A percentile compares a stretch with the other conserved stretches of the same genome.
These are phyloP conservation scores for Lasiosphaeriaceae sp. DNA, from an alignment of 495 filamentous ascomycete species.

Conservation along the genomic window DNA sequence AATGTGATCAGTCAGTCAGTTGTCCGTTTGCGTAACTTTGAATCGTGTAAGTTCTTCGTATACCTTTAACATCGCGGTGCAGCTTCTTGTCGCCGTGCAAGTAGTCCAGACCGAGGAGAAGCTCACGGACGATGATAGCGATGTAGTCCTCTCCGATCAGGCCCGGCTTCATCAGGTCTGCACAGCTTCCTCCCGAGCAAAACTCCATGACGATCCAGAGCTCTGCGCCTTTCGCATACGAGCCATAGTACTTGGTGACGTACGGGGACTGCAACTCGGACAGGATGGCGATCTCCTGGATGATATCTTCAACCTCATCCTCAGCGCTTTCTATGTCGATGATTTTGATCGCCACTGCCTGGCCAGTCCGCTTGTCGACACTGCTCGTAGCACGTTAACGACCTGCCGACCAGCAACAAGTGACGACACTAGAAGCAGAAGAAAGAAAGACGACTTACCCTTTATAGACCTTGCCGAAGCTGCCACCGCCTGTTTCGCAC, in stretches of 20 bases:
- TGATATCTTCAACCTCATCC: slow-evolving; percentile 98
- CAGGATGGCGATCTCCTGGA: slow-evolving; percentile 94
- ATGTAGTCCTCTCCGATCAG: slow-evolving; percentile 93
- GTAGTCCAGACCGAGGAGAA: slow-evolving; percentile 87
- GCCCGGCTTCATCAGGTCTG: slow-evolving; percentile 87
- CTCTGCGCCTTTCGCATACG: slow-evolving; percentile 89
- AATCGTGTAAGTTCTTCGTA: neutral
- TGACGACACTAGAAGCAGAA: neutral
- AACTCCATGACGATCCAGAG: slow-evolving; percentile 99
- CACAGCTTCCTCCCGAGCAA: slow-evolving; percentile 88
- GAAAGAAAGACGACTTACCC: slow-evolving; percentile 52
- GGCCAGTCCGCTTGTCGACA: slow-evolving; percentile 77
- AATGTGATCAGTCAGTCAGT: neutral
- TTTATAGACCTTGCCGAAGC: slow-evolving; percentile 95
- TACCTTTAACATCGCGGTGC: slow-evolving; percentile 96
- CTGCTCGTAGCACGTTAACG: slow-evolving; percentile 43
- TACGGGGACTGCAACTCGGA: slow-evolving; percentile 90
- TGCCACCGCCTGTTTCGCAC: slow-evolving; percentile 61
- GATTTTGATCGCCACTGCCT: slow-evolving; percentile 89
- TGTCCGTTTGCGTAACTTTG: neutral
- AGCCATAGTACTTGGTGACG: slow-evolving; percentile 95
- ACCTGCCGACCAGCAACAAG: neutral
- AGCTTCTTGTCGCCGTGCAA: slow-evolving; percentile 93
- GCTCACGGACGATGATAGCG: slow-evolving; percentile 84
- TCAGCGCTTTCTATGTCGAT: slow-evolving; percentile 98